phyloP scores from a whole-genome alignment of 2,329 filamentous ascomycete species.

The Lasiodiplodia gonubiensis region DNA sequence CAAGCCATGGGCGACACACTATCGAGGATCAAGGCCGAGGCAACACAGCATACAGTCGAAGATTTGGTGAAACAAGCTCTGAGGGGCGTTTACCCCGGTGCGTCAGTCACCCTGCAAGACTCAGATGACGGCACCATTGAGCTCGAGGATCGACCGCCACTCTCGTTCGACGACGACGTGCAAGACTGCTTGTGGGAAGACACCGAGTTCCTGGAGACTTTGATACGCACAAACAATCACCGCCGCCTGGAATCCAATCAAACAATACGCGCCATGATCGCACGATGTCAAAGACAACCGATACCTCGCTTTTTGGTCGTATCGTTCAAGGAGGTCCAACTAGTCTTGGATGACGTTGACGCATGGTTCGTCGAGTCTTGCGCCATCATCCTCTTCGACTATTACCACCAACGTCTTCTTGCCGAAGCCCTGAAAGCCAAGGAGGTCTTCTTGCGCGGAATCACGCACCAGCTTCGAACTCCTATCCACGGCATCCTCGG shows the following conservation, averaged over 20 bases:
- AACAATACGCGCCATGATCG: constrained; percentile 47
- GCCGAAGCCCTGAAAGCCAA: constrained; percentile 52
- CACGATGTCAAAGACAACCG: constrained; percentile 43
- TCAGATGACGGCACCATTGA: constrained; percentile 35
- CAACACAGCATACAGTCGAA: constrained; percentile 36
- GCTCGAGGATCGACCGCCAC: constrained; percentile 36
- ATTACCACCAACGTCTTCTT: constrained; percentile 47
- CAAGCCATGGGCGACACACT: constrained; percentile 48
- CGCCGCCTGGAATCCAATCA: constrained; percentile 35
- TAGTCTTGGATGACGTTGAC: constrained; percentile 56
- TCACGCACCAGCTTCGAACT: constrained; percentile 56
- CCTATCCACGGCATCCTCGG: constrained; percentile 56
- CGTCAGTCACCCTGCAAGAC: constrained; percentile 38
- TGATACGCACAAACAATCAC: constrained; percentile 48
- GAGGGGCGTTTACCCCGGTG: constrained; percentile 43
- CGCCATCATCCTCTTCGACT: constrained; percentile 46
- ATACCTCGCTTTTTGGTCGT: constrained; percentile 47
- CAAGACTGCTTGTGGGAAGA: constrained; percentile 55
- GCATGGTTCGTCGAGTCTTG: constrained; percentile 53
- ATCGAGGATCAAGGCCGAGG: not conserved
- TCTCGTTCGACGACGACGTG: constrained; percentile 40
- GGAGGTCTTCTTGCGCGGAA: constrained; percentile 53
- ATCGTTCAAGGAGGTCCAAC: constrained; percentile 49
- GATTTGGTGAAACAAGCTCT: constrained; percentile 41
- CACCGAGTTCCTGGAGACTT: constrained; percentile 46